phyloP scores from a whole-genome alignment of 2,329 filamentous ascomycete species.

The Magnaporthales sp. region DNA sequence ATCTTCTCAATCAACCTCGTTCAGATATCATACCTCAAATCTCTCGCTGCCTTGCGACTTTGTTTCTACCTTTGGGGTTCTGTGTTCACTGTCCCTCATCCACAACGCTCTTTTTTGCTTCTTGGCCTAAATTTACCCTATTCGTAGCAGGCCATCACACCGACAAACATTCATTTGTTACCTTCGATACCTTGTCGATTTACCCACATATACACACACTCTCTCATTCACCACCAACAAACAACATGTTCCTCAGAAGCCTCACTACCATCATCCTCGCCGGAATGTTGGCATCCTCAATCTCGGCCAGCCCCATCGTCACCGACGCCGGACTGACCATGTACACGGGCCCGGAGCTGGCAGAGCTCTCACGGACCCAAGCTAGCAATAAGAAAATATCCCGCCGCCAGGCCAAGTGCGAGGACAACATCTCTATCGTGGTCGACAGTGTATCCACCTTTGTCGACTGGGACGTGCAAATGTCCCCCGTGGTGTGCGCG shows the following conservation, averaged over 20 bases:
- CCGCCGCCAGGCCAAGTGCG: neutral
- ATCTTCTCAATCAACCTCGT: too few species aligned
- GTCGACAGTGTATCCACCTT: neutral
- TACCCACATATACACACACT: neutral
- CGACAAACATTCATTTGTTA: too few species aligned
- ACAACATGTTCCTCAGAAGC: neutral
- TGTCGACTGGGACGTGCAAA: slow-evolving; percentile 7
- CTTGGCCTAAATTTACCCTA: too few species aligned
- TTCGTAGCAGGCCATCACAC: too few species aligned
- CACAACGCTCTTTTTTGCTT: too few species aligned
- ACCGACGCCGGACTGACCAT: neutral
- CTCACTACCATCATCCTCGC: neutral
- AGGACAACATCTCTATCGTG: neutral
- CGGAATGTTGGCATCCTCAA: neutral
- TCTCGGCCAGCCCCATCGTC: too few species aligned
- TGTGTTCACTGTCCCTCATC: too few species aligned
- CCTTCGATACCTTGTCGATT: too few species aligned
- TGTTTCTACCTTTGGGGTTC: too few species aligned
- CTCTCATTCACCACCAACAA: neutral
- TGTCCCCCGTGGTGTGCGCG: slow-evolving; percentile 6
- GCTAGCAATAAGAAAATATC: neutral
- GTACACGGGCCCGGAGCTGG: neutral
- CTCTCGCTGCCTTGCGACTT: too few species aligned
- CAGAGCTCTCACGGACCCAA: neutral
- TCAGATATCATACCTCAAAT: too few species aligned